phyloP scores from a whole-genome alignment of 1,284 basidiomycete species.

The Moniliophthora roreri region DNA sequence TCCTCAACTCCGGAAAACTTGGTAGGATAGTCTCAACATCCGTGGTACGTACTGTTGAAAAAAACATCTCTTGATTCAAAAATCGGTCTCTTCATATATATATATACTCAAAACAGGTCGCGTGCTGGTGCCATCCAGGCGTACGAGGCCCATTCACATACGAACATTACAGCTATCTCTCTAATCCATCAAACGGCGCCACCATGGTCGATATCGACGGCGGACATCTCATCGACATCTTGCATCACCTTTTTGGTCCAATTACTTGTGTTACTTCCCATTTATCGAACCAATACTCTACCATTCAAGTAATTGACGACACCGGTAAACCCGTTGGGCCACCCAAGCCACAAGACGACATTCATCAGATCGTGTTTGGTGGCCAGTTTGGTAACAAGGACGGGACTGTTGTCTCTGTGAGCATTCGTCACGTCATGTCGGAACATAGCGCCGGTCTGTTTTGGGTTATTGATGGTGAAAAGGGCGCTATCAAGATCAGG shows the following conservation, averaged over 20 bases:
- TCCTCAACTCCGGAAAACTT: slow-evolving; percentile 12
- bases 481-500: neutral
- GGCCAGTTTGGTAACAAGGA: neutral
- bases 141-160: neutral
- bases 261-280: slow-evolving; percentile 13
- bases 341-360: neutral
- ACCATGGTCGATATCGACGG: slow-evolving; percentile 8
- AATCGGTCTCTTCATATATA: neutral
- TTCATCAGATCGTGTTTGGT: neutral
- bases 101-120: neutral
- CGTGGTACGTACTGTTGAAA: slow-evolving; percentile 13
- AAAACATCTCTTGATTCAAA: no score
- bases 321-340: slow-evolving; percentile 5
- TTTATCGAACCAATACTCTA: neutral
- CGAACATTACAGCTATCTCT: neutral
- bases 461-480: slow-evolving; percentile 11
- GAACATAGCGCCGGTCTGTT: neutral
- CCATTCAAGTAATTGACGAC: neutral
- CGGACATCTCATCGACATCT: slow-evolving; percentile 14
- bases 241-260: slow-evolving; percentile 15
- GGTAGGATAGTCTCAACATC: slow-evolving; percentile 13
- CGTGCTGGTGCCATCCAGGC: neutral
- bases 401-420: neutral
- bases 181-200: slow-evolving; percentile 8
- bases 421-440: slow-evolving; percentile 1